Base-by-base conservation (phyloP, 345 rosid genomes). In the Barbarea vulgaris region DNA sequence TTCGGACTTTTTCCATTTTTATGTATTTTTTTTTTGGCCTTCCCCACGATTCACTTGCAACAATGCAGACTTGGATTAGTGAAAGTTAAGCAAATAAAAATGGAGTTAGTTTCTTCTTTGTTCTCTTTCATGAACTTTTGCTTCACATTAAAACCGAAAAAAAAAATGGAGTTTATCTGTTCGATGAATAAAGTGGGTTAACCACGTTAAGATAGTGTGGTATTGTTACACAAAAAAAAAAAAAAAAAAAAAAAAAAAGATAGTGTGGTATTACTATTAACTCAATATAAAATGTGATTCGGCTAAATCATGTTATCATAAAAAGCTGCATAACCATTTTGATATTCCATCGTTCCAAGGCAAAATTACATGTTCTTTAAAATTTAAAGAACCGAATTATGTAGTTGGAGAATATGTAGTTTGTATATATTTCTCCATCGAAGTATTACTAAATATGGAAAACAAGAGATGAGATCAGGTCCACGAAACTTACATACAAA, bases 401-500 rank as follows among this genome's bases (percentile, higher is more conserved):
- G n/a, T n/a, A n/a, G n/a, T n/a, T n/a, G n/a, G n/a, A n/a, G n/a
- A 42, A 42, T 9, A 1, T 7, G 52, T 14, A 41, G 46, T 34
- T 34, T 11, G n/a, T 41, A 8, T 27, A 42, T 24, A 41, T 42
- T 11, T 31, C 2, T 30, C 3, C 18, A n/a, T 24, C 15, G 15
- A 63, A 47, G 8, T 31, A 18, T 12, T 66, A 48, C 76, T 39
- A 72, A 62, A 72, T 25, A 41, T 41, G 41, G 34, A 7, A 18
- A n/a, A 37, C 27, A 54, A 30, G 36, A 24, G 55, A 73, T 42
- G 27, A 73, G 47, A n/a, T n/a, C n/a, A 73, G 62, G 53, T 73
- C 55, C 54, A 52, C 70, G 42, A 51, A 62, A 62, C 64, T 73
- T 64, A 47, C 56, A 30, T 42, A 30, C n/a, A 56, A 21, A n/a